Evolutionary conservation across 2,329 filamentous ascomycete genomes (phyloP).

Genomic region (Apiospora aurea): DNA sequence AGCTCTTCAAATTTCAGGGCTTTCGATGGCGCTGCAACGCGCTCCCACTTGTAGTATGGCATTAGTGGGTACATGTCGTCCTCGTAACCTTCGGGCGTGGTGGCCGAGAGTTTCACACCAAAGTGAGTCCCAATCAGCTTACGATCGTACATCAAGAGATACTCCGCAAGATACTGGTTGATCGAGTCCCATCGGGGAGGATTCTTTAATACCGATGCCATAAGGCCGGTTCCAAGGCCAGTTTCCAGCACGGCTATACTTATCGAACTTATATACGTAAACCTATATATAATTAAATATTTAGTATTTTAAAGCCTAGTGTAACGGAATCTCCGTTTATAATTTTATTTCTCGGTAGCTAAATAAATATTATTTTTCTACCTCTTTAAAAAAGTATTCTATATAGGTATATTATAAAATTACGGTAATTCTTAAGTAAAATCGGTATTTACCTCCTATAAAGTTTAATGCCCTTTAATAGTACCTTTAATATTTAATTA

Average conservation of each 20-base stretch:
- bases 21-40: background rate
- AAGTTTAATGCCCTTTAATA: too few relatives aligned
- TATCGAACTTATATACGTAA: too few relatives aligned
- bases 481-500: too few relatives aligned
- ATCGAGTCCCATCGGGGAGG: constrained; percentile 35
- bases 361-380: too few relatives aligned
- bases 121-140: constrained; percentile 31
- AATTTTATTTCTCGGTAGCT: too few relatives aligned
- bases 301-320: too few relatives aligned
- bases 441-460: too few relatives aligned
- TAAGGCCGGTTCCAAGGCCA: background rate
- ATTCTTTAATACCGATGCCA: constrained; percentile 27
- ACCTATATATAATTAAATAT: too few relatives aligned
- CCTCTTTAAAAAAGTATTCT: too few relatives aligned
- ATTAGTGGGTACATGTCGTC: background rate
- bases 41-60: background rate
- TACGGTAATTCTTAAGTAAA: too few relatives aligned
- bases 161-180: constrained; percentile 39
- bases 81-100: background rate
- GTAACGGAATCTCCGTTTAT: too few relatives aligned
- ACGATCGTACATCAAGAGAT: constrained; percentile 39
- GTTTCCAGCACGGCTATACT: background rate
- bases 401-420: too few relatives aligned
- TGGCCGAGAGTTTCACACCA: background rate
- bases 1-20: background rate